A percentile compares a stretch with the other conserved stretches of the same genome.
Conservation (phyloP, 1,139 yeast genomes). For the Pichia sp. region DNA sequence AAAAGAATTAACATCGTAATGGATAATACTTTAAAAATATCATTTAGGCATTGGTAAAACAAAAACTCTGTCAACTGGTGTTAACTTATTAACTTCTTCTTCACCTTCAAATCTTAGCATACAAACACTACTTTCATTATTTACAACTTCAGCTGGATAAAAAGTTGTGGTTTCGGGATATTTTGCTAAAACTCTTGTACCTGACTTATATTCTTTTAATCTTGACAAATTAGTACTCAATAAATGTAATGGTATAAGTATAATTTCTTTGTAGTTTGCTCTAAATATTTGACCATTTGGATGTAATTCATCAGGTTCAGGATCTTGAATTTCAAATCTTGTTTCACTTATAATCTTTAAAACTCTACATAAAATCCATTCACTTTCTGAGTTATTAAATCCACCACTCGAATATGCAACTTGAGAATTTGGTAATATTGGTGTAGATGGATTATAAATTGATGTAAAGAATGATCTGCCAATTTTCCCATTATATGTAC, state of each 20-base stretch:
- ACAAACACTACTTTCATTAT: slow-evolving; percentile 73
- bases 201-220: slow-evolving; percentile 59
- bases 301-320: slow-evolving; percentile 93
- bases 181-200: slow-evolving; percentile 80
- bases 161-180: slow-evolving; percentile 98
- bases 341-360: slow-evolving; percentile 63
- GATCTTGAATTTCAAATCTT: slow-evolving; percentile 80
- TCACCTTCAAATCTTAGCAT: slow-evolving; percentile 90
- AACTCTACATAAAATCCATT: slow-evolving; percentile 97
- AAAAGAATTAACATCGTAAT: not conserved
- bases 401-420: slow-evolving; percentile 70
- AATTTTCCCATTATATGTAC: slow-evolving; percentile 16
- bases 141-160: slow-evolving; percentile 88
- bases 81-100: slow-evolving; percentile 92
- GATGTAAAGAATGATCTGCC: slow-evolving; percentile 29
- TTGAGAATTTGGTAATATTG: slow-evolving; percentile 63
- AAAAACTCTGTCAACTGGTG: slow-evolving; percentile 80
- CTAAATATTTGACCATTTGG: slow-evolving; percentile 85
- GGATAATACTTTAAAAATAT: not conserved
- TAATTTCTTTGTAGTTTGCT: slow-evolving; percentile 74
- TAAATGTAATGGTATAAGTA: slow-evolving; percentile 59
- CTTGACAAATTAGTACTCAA: slow-evolving; percentile 16
- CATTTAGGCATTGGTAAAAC: slow-evolving; percentile 66
- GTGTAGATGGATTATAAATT: slow-evolving; percentile 50
- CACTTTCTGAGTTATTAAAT: slow-evolving; percentile 47